Base-by-base conservation (phyloP, 1,284 basidiomycete species). In the Trichosporon asahii region DNA sequence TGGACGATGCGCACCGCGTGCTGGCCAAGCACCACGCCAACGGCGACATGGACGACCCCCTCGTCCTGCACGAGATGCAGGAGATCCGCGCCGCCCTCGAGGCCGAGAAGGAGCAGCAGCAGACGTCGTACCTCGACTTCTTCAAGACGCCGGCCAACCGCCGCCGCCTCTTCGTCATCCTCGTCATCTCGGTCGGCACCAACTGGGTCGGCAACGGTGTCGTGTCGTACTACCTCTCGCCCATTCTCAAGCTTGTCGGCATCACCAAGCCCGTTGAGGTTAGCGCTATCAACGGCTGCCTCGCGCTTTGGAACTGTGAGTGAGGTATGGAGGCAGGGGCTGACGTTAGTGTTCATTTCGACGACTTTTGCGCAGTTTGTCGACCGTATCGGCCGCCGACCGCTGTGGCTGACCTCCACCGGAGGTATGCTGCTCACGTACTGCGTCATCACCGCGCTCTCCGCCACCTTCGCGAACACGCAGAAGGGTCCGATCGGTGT, bases 141-240 rank as follows among this genome's bases (percentile, higher is more conserved):
- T 70, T 82, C 65, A 68, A 68, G 57, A 81, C 79, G 0, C 66
- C 64, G 0, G 79, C 73, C 0, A 83, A 83, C 72, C 74, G 78
- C 25, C 68, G 75, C 25, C 75, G 81, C 6, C 72, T 81, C 7
- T 76, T 73, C 57, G 72, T 80, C 49, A 66, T 75, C 57, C 60
- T 76, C 25, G 60, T 71, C 49, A 69, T 77, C 69, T 72, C 74
- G 1, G 67, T 73, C 49, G 68, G 67, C 35, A 72, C 73, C 9
- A 71, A 76, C 66, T 78, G 74, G 74, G 69, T 76, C 33, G 77
- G 77, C 12, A 78, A 76, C 63, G 78, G 75, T 46, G 71, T 79
- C 25, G 71, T 79, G 63, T 78, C 77, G 76, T 78, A 31, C 73
- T 78, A 78, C 63, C 70, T 80, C 46, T 70, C 78, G 2, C 77